These are phyloP conservation scores for Nephelium lappaceum DNA, from an alignment of 345 rosid species.

Conservation along the genomic window DNA sequence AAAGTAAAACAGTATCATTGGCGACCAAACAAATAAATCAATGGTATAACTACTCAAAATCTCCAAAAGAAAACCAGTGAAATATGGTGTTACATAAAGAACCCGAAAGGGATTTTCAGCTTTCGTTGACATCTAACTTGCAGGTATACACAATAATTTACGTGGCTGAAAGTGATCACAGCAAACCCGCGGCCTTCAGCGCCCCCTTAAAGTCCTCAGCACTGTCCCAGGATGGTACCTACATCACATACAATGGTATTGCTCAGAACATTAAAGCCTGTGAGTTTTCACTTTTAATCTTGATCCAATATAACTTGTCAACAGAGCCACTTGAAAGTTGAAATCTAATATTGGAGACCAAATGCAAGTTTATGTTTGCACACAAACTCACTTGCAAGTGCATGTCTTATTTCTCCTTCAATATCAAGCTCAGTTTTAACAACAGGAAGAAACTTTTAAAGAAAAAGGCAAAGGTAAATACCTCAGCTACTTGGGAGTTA, in stretches of 20 bases:
- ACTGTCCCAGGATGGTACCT: conserved; percentile 52
- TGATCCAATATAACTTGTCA: neutral
- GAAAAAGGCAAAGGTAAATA: conserved; percentile 16
- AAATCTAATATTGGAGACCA: no score
- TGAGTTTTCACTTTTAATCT: neutral
- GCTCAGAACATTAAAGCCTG: neutral
- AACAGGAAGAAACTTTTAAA: neutral
- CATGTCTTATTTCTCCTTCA: neutral
- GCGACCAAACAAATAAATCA: neutral
- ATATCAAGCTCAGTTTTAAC: neutral
- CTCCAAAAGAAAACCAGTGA: neutral
- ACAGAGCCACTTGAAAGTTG: neutral
- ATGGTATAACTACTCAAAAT: neutral
- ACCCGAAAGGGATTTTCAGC: neutral
- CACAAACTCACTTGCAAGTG: neutral
- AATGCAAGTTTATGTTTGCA: neutral
- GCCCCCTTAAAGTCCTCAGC: conserved; percentile 55
- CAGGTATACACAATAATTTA: neutral
- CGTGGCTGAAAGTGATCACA: conserved; percentile 15
- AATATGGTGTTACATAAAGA: neutral
- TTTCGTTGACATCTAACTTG: neutral
- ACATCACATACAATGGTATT: conserved; percentile 5
- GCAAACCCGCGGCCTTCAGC: conserved; percentile 54
- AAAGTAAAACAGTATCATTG: neutral
- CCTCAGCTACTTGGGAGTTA: conserved; percentile 50